Conservation (phyloP, 2,329 filamentous ascomycete genomes). For the Aaosphaeria arxii region DNA sequence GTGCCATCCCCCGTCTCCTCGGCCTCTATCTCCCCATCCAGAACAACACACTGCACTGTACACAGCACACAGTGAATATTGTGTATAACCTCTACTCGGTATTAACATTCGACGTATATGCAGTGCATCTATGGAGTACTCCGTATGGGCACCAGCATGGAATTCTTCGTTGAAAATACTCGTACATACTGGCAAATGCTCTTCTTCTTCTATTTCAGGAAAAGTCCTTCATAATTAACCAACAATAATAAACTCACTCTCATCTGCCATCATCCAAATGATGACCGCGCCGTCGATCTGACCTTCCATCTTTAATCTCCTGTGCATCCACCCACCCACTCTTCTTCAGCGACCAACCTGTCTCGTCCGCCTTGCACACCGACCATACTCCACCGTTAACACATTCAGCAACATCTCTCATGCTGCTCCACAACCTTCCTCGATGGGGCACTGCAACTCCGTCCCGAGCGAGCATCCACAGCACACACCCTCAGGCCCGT, state of each 20-base stretch:
- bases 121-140: too few relatives aligned
- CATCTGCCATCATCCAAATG: not conserved
- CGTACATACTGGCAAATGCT: too few relatives aligned
- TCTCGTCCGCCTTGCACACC: constrained; percentile 1
- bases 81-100: too few relatives aligned
- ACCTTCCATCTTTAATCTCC: not conserved
- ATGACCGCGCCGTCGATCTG: not conserved
- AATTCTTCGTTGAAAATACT: too few relatives aligned
- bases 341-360: not conserved
- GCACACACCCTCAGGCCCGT: constrained; percentile 1
- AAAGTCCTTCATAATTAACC: too few relatives aligned
- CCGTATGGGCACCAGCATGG: too few relatives aligned
- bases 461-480: not conserved
- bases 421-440: constrained; percentile 21
- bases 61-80: too few relatives aligned
- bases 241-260: not conserved
- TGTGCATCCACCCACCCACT: not conserved
- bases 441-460: constrained; percentile 5
- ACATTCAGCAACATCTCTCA: constrained; percentile 19
- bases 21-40: too few relatives aligned
- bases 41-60: too few relatives aligned
- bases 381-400: constrained; percentile 8
- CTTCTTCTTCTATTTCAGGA: too few relatives aligned
- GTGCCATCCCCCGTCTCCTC: too few relatives aligned
- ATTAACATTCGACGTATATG: too few relatives aligned